phyloP scores from a whole-genome alignment of 805 yeast species.

The Saccharomycopsis lassenensis region DNA sequence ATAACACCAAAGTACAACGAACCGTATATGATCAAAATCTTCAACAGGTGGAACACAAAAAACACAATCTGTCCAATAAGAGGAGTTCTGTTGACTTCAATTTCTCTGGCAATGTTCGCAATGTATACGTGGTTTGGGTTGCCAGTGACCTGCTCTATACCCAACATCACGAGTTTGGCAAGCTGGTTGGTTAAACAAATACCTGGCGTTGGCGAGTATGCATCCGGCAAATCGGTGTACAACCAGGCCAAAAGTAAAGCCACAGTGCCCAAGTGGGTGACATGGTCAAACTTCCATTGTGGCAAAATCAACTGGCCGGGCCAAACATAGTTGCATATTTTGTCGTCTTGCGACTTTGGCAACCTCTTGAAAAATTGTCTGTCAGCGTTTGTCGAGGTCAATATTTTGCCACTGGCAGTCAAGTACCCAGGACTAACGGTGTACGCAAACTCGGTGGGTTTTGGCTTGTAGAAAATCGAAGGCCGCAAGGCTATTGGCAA shows the following conservation, averaged over 20 bases:
- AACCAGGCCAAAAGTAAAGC: conserved; percentile 53
- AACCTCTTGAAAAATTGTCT: conserved; percentile 21
- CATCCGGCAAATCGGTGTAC: conserved; percentile 88
- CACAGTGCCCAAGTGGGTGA: conserved; percentile 30
- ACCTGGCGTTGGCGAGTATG: conserved; percentile 87
- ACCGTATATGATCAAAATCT: conserved; percentile 43
- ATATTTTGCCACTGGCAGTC: conserved; percentile 71
- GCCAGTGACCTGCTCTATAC: conserved; percentile 24
- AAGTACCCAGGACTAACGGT: conserved; percentile 66
- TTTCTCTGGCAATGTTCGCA: conserved; percentile 38
- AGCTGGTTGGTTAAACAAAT: conserved; percentile 60
- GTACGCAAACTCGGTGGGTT: conserved; percentile 55
- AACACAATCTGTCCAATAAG: conserved; percentile 50
- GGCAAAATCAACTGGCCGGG: conserved; percentile 88
- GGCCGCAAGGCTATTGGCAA: conserved; percentile 77
- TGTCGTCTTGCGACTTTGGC: conserved; percentile 21
- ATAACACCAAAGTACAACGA: conserved; percentile 58
- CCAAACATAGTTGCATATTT: conserved; percentile 55
- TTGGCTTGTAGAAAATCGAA: conserved; percentile 52
- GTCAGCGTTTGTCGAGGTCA: conserved; percentile 54
- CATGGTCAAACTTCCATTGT: conserved; percentile 43
- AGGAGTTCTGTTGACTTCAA: conserved; percentile 28
- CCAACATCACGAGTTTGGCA: conserved; percentile 23
- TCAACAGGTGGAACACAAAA: conserved; percentile 61
- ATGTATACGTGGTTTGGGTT: conserved; percentile 34